phyloP scores from a whole-genome alignment of 148 eudicot species.

The Nyssa sinensis region DNA sequence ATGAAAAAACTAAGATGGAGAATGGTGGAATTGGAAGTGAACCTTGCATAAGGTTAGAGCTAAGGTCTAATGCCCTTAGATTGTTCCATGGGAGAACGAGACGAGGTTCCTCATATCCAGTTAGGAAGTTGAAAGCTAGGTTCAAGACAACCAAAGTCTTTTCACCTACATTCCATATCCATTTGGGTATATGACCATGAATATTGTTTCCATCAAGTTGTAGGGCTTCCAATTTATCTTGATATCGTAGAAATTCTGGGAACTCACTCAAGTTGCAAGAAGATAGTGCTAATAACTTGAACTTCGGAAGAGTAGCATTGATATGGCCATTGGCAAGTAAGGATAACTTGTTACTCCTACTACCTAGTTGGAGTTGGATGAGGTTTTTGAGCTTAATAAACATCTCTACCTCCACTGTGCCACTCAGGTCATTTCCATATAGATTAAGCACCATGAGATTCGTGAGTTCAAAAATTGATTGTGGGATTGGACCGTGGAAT shows the following conservation, averaged over 20 bases:
- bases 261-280: constrained; percentile 24
- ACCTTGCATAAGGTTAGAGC: constrained; percentile 15
- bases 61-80: constrained; percentile 2
- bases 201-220: constrained; percentile 2
- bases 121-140: constrained; percentile 9
- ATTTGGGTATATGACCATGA: constrained; percentile 18
- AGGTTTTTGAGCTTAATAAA: constrained; percentile 14
- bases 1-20: background rate
- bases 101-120: constrained; percentile 14
- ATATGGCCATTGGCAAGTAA: background rate
- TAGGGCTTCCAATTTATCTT: background rate
- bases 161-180: constrained; percentile 26
- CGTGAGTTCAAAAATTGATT: constrained; percentile 10
- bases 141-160: constrained; percentile 5
- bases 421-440: background rate
- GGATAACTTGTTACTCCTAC: background rate
- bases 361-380: background rate
- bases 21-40: constrained; percentile 30
- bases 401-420: background rate
- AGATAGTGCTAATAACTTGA: background rate
- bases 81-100: constrained; percentile 14
- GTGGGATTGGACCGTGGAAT: constrained; percentile 14
- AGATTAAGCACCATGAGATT: background rate
- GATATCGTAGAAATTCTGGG: constrained; percentile 23
- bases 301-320: constrained; percentile 12